These are phyloP conservation scores for Heracleum sosnowskyi DNA, from an alignment of 129 eudicot species.

Conservation along the genomic window DNA sequence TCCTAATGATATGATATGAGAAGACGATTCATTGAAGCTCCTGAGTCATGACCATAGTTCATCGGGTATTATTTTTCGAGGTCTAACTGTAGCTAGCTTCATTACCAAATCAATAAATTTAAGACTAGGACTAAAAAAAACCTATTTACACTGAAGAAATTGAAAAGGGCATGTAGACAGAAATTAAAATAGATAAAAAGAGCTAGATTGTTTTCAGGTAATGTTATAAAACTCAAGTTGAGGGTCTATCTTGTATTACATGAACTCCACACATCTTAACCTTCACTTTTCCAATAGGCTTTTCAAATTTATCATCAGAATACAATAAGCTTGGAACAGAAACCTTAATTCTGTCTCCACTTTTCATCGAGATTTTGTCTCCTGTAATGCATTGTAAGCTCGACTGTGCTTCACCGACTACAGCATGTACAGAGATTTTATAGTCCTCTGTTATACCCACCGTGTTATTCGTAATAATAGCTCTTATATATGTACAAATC, in stretches of 20 bases:
- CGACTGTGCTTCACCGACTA: background rate
- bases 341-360: background rate
- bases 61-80: no score
- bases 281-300: background rate
- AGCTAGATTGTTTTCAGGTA: no score
- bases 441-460: background rate
- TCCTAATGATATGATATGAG: no score
- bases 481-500: background rate
- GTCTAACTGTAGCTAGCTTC: no score
- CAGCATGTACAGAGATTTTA: background rate
- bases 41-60: no score
- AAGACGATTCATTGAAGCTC: no score
- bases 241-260: background rate
- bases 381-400: background rate
- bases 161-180: no score
- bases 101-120: no score
- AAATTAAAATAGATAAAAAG: no score
- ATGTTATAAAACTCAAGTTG: no score
- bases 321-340: background rate
- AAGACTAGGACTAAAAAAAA: no score
- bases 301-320: background rate
- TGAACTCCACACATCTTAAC: background rate
- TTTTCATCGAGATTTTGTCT: background rate
- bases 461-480: background rate
- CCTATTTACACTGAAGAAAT: no score